A percentile compares a stretch with the other conserved stretches of the same genome.
Conservation (phyloP, 148 eudicot genomes). For the Mesembryanthemum crystallinum region DNA sequence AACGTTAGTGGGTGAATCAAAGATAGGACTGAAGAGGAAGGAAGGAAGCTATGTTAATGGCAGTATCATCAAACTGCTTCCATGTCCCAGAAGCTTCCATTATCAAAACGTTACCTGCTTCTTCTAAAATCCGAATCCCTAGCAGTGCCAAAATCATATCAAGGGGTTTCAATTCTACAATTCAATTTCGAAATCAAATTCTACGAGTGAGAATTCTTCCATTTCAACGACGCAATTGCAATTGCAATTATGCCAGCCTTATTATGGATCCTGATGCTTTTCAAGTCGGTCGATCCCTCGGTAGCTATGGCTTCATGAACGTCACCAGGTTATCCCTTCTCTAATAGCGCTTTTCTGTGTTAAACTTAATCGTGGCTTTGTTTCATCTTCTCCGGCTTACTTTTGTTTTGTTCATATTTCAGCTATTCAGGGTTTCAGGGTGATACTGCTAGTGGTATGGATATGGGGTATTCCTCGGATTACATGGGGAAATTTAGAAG, state of each 20-base stretch:
- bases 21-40: neutral
- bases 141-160: too few relatives aligned
- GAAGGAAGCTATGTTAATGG: neutral
- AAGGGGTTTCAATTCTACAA: neutral
- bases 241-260: slow-evolving; percentile 40
- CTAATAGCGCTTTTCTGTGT: slow-evolving; percentile 1
- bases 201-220: neutral
- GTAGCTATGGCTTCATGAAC: slow-evolving; percentile 90
- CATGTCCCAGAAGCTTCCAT: neutral
- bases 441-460: slow-evolving; percentile 48
- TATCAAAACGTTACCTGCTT: too few relatives aligned
- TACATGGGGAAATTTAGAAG: slow-evolving; percentile 58
- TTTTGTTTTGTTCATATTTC: slow-evolving; percentile 4
- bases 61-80: neutral
- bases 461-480: slow-evolving; percentile 34
- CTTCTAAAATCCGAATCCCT: too few relatives aligned
- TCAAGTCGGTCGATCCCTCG: slow-evolving; percentile 79
- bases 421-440: slow-evolving; percentile 77
- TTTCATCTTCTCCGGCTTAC: too few relatives aligned
- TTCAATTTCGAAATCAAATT: neutral
- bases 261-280: slow-evolving; percentile 66
- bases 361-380: too few relatives aligned
- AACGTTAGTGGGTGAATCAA: neutral
- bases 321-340: slow-evolving; percentile 57
- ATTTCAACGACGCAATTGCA: slow-evolving; percentile 21